phyloP scores from a whole-genome alignment of 371 early-diverging fungal species.

The Nematocida sp. region DNA sequence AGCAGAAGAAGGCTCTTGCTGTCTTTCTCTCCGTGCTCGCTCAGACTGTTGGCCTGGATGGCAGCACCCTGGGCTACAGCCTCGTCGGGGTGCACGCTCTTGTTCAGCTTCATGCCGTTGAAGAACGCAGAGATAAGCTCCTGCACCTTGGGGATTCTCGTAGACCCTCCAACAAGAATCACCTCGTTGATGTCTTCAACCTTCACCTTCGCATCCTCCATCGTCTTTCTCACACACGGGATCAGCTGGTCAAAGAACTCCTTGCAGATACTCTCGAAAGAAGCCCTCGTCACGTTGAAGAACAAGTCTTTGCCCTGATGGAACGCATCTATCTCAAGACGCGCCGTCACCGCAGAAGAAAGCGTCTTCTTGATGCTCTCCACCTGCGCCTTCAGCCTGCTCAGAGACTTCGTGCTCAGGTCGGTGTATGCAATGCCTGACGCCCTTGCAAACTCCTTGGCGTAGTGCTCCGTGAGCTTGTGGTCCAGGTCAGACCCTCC shows the following conservation, averaged over 20 bases:
- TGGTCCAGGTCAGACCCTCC: slow-evolving; percentile 66
- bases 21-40: slow-evolving; percentile 67
- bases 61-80: slow-evolving; percentile 95
- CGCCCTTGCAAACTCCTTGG: slow-evolving; percentile 47
- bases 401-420: slow-evolving; percentile 67
- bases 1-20: slow-evolving; percentile 65
- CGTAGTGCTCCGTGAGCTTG: slow-evolving; percentile 56
- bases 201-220: slow-evolving; percentile 62
- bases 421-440: slow-evolving; percentile 36
- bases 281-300: slow-evolving; percentile 84
- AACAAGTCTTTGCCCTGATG: slow-evolving; percentile 71
- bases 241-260: slow-evolving; percentile 82
- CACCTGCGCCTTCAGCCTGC: slow-evolving; percentile 76
- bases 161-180: slow-evolving; percentile 96
- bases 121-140: slow-evolving; percentile 88
- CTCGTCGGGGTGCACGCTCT: slow-evolving; percentile 93
- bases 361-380: slow-evolving; percentile 85
- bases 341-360: slow-evolving; percentile 76
- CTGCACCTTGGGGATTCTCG: slow-evolving; percentile 98
- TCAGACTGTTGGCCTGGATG: slow-evolving; percentile 81
- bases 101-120: slow-evolving; percentile 88
- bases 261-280: slow-evolving; percentile 87
- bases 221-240: slow-evolving; percentile 84
- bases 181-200: slow-evolving; percentile 74
- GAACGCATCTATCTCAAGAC: slow-evolving; percentile 76